A percentile compares a stretch with the other conserved stretches of the same genome.
These are phyloP conservation scores for Pyrus hybrid DNA, from an alignment of 331 rosid genomes.

Conservation along the genomic window DNA sequence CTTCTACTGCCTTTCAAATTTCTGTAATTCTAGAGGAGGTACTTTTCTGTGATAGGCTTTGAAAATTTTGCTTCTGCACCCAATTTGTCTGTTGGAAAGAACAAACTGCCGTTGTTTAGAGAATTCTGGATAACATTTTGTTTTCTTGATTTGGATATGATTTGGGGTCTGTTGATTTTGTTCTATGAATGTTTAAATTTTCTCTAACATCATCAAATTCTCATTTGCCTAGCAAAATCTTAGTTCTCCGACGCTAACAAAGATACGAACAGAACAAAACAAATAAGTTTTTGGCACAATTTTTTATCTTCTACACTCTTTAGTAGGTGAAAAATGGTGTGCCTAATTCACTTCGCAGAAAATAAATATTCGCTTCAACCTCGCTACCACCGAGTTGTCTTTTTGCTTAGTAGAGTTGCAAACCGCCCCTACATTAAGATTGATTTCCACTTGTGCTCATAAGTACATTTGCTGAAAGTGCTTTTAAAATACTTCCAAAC, in stretches of 20 bases:
- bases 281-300: too few species aligned
- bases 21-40: neutral
- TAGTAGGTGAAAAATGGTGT: too few species aligned
- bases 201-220: neutral
- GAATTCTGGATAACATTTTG: too few species aligned
- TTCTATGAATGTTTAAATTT: conserved; percentile 2
- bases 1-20: neutral
- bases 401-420: neutral
- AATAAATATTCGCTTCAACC: too few species aligned
- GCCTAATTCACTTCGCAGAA: too few species aligned
- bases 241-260: neutral
- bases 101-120: too few species aligned
- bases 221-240: neutral
- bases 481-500: neutral
- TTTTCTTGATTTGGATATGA: too few species aligned
- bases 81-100: too few species aligned
- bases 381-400: too few species aligned
- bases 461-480: neutral
- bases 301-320: too few species aligned
- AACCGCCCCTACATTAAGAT: neutral
- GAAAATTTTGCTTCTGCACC: too few species aligned
- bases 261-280: neutral
- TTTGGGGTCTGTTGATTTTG: neutral
- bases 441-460: neutral
- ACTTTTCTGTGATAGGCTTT: neutral